These are phyloP conservation scores for Stachybotrys elegans DNA, from an alignment of 2,329 filamentous ascomycete genomes.

Conservation along the genomic window DNA sequence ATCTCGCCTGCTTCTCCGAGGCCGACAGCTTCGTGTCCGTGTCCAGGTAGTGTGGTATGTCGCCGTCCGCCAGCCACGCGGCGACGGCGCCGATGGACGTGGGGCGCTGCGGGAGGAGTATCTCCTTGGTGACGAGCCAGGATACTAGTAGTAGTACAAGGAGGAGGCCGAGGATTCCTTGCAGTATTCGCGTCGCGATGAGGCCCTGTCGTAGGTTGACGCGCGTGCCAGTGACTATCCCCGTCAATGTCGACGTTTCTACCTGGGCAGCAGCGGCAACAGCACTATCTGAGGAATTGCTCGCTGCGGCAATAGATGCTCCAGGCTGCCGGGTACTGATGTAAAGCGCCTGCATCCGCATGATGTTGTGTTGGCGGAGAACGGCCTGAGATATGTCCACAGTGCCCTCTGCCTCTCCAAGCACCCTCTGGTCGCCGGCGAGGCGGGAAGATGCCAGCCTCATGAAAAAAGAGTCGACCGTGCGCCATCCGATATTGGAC, in stretches of 20 bases:
- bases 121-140: constrained; percentile 21
- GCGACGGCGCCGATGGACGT: constrained; percentile 31
- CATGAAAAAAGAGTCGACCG: constrained; percentile 30
- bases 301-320: too few species aligned
- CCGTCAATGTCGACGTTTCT: constrained; percentile 17
- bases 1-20: too few species aligned
- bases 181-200: constrained; percentile 26
- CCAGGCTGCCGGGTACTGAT: too few species aligned
- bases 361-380: too few species aligned
- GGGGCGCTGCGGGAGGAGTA: constrained; percentile 22
- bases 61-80: constrained; percentile 30
- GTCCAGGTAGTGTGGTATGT: constrained; percentile 18
- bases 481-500: constrained; percentile 17
- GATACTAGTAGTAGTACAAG: constrained; percentile 19
- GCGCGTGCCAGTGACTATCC: constrained; percentile 9
- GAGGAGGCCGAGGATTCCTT: constrained; percentile 23
- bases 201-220: constrained; percentile 22
- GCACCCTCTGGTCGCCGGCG: constrained; percentile 19
- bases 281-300: too few species aligned
- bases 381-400: too few species aligned
- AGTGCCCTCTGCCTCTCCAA: constrained; percentile 19
- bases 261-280: too few species aligned
- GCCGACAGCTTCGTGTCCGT: too few species aligned
- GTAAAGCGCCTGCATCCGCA: too few species aligned
- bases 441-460: constrained; percentile 26